A percentile compares a stretch with the other conserved stretches of the same genome.
phyloP scores from a whole-genome alignment of 106 monocot genomes.

The Ottelia alismoides region DNA sequence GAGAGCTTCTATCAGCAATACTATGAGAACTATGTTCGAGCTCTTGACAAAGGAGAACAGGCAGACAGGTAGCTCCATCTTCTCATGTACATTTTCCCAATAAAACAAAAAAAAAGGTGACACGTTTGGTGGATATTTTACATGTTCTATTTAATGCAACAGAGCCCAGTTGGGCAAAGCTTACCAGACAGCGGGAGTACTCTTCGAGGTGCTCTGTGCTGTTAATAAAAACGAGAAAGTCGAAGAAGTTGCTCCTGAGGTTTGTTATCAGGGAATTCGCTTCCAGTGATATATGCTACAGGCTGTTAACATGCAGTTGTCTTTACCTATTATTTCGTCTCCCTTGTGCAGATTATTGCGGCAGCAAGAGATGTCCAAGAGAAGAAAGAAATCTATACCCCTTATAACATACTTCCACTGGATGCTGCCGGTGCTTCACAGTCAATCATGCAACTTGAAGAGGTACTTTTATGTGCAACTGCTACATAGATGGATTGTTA shows the following conservation, averaged over 20 bases:
- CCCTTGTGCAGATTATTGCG: conserved; percentile 57
- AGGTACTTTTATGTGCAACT: conserved; percentile 28
- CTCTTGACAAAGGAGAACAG: conserved; percentile 90
- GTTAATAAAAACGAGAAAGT: conserved; percentile 97
- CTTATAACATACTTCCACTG: conserved; percentile 93
- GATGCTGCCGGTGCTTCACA: conserved; percentile 98
- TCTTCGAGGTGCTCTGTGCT: conserved; percentile 98
- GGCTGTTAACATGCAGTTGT: not conserved
- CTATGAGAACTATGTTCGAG: conserved; percentile 90
- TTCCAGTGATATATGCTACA: not conserved
- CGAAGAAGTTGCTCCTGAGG: conserved; percentile 98
- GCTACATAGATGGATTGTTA: not conserved
- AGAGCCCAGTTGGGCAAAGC: conserved; percentile 96
- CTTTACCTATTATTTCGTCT: not conserved
- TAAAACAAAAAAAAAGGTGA: too few relatives aligned
- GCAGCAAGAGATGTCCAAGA: conserved; percentile 93
- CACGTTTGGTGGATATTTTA: too few relatives aligned
- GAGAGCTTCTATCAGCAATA: conserved; percentile 99
- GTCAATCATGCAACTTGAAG: conserved; percentile 98
- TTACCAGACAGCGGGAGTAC: conserved; percentile 92
- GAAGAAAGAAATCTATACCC: conserved; percentile 85
- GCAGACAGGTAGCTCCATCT: conserved; percentile 57
- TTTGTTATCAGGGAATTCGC: conserved; percentile 3
- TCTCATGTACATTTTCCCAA: too few relatives aligned
- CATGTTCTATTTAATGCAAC: too few relatives aligned